A percentile compares a stretch with the other conserved stretches of the same genome.
These are phyloP conservation scores for Naganishia albida DNA, from an alignment of 1,284 basidiomycete species.

Conservation along the genomic window DNA sequence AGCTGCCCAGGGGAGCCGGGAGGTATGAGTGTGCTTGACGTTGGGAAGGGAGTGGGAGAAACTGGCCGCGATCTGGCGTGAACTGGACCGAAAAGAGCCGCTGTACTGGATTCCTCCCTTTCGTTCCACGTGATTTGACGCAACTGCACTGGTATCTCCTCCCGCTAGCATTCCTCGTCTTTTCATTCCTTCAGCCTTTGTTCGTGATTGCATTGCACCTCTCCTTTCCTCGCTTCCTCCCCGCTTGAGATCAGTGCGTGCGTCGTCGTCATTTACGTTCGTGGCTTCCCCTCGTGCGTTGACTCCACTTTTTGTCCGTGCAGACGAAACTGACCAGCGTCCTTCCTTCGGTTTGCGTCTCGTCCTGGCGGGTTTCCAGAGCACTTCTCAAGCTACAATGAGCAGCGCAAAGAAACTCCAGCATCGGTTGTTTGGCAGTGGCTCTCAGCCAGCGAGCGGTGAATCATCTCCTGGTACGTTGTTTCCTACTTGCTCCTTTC, in stretches of 20 bases:
- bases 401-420: constrained; percentile 66
- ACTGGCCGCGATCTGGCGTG: too few relatives aligned
- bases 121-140: constrained; percentile 26
- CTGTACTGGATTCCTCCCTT: too few relatives aligned
- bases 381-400: constrained; percentile 33
- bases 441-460: constrained; percentile 27
- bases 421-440: constrained; percentile 68
- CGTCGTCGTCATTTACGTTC: constrained; percentile 9
- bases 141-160: constrained; percentile 5
- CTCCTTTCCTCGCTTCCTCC: background rate
- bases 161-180: constrained; percentile 4
- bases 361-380: constrained; percentile 10
- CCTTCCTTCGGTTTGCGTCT: constrained; percentile 22
- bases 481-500: background rate
- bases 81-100: too few relatives aligned
- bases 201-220: background rate
- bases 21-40: too few relatives aligned
- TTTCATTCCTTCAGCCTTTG: background rate
- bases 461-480: constrained; percentile 13
- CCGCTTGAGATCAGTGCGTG: background rate
- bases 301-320: background rate
- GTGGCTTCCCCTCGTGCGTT: constrained; percentile 7
- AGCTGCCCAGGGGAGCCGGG: too few relatives aligned
- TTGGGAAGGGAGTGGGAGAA: too few relatives aligned
- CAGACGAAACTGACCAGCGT: background rate